Percentiles rank a stretch among this genome's conserved stretches.
Evolutionary conservation across 75 land plant species (phyloP).

Genomic region (Picea glauca): DNA sequence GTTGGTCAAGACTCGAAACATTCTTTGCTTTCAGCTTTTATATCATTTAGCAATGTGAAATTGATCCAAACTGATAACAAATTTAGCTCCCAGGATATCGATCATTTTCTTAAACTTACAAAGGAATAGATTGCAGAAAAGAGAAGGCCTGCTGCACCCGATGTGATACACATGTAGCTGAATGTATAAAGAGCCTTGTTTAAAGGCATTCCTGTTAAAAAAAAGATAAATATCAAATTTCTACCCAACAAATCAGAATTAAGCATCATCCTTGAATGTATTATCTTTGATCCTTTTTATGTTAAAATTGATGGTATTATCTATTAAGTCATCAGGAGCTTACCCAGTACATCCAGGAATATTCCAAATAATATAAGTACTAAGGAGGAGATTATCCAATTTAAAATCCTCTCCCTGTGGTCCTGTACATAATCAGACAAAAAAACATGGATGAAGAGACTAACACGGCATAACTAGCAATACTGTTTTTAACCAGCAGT

Average conservation of each 20-base stretch:
- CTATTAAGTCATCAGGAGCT: not conserved
- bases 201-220: conserved; percentile 61
- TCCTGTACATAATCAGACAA: conserved; percentile 25
- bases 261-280: not conserved
- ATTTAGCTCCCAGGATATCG: not conserved
- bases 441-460: not conserved
- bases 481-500: too few species aligned
- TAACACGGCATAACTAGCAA: not conserved
- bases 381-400: conserved; percentile 43
- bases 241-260: not conserved
- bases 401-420: conserved; percentile 26
- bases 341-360: conserved; percentile 37
- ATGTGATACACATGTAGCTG: conserved; percentile 73
- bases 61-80: not conserved
- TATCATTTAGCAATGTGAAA: not conserved
- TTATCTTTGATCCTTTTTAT: not conserved
- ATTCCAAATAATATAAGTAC: conserved; percentile 42
- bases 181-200: conserved; percentile 75
- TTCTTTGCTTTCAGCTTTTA: not conserved
- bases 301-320: not conserved
- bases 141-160: conserved; percentile 60
- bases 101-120: conserved; percentile 26
- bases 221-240: not conserved
- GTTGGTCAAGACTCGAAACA: not conserved
- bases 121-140: conserved; percentile 44